Evolutionary conservation across 768 basidiomycete species (phyloP).

Genomic region (Leccinum longicurvipes): DNA sequence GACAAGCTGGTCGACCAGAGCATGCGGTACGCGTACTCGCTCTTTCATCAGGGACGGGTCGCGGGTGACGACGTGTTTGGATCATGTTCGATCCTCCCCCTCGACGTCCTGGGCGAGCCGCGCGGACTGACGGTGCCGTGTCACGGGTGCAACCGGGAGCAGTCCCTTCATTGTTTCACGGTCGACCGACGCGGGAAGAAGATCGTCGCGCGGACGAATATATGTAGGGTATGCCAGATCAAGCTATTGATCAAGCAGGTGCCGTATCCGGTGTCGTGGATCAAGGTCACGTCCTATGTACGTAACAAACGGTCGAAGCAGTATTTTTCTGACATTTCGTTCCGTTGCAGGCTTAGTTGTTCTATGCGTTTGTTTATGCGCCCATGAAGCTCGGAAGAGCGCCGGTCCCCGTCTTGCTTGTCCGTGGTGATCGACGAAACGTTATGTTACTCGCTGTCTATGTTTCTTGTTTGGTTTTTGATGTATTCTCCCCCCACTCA

Average conservation of each 20-base stretch:
- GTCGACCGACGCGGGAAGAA: slow-evolving; percentile 8
- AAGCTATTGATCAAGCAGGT: slow-evolving; percentile 27
- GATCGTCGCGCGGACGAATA: slow-evolving; percentile 22
- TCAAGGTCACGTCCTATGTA: slow-evolving; percentile 15
- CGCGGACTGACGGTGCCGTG: slow-evolving; percentile 23
- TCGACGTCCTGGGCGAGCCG: slow-evolving; percentile 28
- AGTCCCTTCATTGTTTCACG: slow-evolving; percentile 30
- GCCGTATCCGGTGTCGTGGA: slow-evolving; percentile 20
- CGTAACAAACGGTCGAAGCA: slow-evolving; percentile 1
- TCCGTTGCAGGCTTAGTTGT: slow-evolving; percentile 6
- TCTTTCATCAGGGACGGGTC: slow-evolving; percentile 28
- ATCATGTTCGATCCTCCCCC: slow-evolving; percentile 20
- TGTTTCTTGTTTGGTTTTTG: background rate
- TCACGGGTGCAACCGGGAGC: slow-evolving; percentile 25
- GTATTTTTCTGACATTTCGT: background rate
- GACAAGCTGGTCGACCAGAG: slow-evolving; percentile 25
- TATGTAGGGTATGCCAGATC: slow-evolving; percentile 31
- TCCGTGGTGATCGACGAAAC: background rate
- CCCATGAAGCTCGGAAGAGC: background rate
- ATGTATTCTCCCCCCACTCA: background rate
- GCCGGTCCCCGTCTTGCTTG: no score
- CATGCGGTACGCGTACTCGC: slow-evolving; percentile 29
- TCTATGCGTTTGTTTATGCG: background rate
- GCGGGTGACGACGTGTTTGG: slow-evolving; percentile 24
- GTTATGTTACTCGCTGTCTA: background rate